phyloP scores from a whole-genome alignment of 2,329 filamentous ascomycete genomes.

The Thielaviopsis populi region DNA sequence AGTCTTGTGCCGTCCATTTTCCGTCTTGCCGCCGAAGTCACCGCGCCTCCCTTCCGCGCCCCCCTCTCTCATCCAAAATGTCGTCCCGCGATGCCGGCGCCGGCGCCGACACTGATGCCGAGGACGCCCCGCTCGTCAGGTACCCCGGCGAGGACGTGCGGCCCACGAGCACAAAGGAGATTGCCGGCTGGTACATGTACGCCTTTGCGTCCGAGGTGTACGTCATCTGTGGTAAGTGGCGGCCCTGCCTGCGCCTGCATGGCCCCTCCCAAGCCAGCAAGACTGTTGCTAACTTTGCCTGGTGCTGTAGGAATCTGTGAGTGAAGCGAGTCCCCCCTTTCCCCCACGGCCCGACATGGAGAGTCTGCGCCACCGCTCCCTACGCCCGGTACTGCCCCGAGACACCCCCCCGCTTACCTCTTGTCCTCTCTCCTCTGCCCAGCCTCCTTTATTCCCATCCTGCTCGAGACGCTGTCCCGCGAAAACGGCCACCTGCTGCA shows the following conservation, averaged over 20 bases:
- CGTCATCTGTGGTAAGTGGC: slow-evolving; percentile 63
- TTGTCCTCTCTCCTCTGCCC: neutral
- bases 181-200: slow-evolving; percentile 91
- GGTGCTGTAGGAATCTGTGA: slow-evolving; percentile 21
- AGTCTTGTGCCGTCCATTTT: too few relatives aligned
- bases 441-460: slow-evolving; percentile 93
- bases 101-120: too few relatives aligned
- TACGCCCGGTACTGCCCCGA: too few relatives aligned
- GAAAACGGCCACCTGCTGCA: slow-evolving; percentile 78
- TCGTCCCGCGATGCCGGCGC: neutral
- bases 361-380: too few relatives aligned
- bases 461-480: slow-evolving; percentile 81
- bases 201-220: slow-evolving; percentile 94
- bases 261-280: too few relatives aligned
- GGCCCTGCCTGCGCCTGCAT: too few relatives aligned
- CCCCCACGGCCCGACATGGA: too few relatives aligned
- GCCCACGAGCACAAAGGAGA: slow-evolving; percentile 75
- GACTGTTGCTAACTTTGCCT: slow-evolving; percentile 7
- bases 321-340: slow-evolving; percentile 16
- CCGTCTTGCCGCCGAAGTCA: neutral
- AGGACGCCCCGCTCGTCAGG: slow-evolving; percentile 26
- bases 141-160: slow-evolving; percentile 77
- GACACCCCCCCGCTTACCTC: neutral
- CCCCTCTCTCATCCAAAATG: neutral
- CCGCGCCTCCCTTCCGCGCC: neutral